Evolutionary conservation across 345 rosid species (phyloP).

Genomic region (Brassica nigra): DNA sequence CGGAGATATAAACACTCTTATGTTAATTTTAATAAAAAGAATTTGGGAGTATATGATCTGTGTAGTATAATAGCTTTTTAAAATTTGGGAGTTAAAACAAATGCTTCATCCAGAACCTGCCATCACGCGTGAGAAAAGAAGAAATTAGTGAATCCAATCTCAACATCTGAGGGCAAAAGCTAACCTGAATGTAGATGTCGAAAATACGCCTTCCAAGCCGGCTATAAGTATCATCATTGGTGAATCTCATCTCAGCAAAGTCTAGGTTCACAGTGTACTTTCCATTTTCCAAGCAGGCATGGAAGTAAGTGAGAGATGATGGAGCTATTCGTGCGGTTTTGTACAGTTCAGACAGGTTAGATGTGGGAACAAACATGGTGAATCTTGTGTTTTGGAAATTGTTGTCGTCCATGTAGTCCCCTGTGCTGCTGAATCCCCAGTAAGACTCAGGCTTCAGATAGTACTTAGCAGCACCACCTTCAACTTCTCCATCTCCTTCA

Average conservation of each 20-base stretch:
- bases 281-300: conserved; percentile 65
- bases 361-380: conserved; percentile 25
- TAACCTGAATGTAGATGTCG: conserved; percentile 68
- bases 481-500: conserved; percentile 55
- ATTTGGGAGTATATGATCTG: neutral
- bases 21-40: neutral
- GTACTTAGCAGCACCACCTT: conserved; percentile 59
- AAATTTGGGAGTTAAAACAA: neutral
- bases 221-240: conserved; percentile 45
- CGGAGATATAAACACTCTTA: neutral
- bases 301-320: conserved; percentile 66
- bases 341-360: conserved; percentile 51
- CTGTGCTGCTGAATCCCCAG: conserved; percentile 79
- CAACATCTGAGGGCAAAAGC: conserved; percentile 4
- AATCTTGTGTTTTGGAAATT: conserved; percentile 50
- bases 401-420: conserved; percentile 70
- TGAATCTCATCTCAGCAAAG: conserved; percentile 65
- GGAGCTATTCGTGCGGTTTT: conserved; percentile 57
- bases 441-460: conserved; percentile 33
- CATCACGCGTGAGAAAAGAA: neutral
- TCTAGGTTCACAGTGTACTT: conserved; percentile 53
- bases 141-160: conserved; percentile 1
- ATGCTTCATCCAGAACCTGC: neutral
- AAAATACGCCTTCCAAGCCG: conserved; percentile 65
- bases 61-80: neutral